Evolutionary conservation across 139 green algal species (phyloP).

Genomic region (Ettlia oleoabundans): DNA sequence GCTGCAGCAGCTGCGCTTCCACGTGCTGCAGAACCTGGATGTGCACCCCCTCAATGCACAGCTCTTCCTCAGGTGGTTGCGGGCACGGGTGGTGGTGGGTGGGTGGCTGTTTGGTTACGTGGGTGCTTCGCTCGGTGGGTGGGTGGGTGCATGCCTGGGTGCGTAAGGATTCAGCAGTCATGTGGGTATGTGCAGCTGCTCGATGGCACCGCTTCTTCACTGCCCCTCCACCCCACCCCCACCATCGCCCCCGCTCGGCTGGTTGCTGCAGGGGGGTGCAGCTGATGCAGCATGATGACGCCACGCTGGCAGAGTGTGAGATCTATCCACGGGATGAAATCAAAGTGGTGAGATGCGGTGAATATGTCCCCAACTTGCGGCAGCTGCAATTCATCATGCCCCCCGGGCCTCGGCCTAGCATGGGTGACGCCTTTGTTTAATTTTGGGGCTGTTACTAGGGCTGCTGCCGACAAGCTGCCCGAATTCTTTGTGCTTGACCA

Average conservation of each 20-base stretch:
- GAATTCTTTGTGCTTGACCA: no score
- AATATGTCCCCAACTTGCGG: not conserved
- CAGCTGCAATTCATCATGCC: not conserved
- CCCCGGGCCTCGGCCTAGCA: not conserved
- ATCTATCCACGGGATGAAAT: constrained; percentile 64
- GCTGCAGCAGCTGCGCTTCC: constrained; percentile 55
- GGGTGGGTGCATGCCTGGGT: no score
- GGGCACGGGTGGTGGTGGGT: no score
- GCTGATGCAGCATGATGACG: constrained; percentile 4
- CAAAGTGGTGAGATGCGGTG: constrained; percentile 42
- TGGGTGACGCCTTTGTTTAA: no score
- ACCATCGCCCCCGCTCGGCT: no score
- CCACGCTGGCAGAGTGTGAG: constrained; percentile 44
- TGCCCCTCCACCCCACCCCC: not conserved
- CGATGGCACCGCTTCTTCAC: no score
- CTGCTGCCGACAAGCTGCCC: no score
- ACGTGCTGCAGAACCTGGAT: constrained; percentile 60
- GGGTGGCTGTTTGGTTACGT: not conserved
- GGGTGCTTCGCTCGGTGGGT: not conserved
- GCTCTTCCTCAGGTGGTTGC: constrained; percentile 40
- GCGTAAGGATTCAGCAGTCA: no score
- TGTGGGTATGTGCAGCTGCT: no score
- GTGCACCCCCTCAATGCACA: constrained; percentile 68
- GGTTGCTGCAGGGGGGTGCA: constrained; percentile 31
- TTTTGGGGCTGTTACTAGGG: not conserved